A percentile compares a stretch with the other conserved stretches of the same genome.
Conservation (phyloP, 208 protist species). For the Leishmania mexicana region DNA sequence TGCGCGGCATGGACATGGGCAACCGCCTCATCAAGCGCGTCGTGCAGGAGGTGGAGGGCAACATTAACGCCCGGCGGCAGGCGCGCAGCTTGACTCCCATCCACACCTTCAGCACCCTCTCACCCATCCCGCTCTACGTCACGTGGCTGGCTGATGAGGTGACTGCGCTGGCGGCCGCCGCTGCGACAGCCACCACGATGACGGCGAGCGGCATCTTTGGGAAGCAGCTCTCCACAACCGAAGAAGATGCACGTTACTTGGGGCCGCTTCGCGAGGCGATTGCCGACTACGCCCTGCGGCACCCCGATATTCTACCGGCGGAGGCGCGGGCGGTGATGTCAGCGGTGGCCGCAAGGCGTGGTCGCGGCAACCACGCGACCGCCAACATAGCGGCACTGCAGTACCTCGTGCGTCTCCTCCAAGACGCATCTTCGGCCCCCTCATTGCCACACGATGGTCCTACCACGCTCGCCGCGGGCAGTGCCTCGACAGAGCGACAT, state of each 20-base stretch:
- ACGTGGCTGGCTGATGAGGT: constrained; percentile 68
- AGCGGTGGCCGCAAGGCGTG: neutral
- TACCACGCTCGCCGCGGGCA: neutral
- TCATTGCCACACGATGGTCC: neutral
- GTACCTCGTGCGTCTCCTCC: constrained; percentile 26
- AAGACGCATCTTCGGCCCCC: neutral
- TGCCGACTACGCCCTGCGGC: constrained; percentile 32
- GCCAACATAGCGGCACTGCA: constrained; percentile 25
- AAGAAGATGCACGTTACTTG: constrained; percentile 32
- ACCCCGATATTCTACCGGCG: constrained; percentile 13
- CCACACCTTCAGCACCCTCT: constrained; percentile 76
- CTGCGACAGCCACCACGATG: neutral
- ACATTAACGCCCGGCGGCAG: constrained; percentile 57
- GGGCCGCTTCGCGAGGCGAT: constrained; percentile 45
- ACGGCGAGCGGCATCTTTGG: constrained; percentile 41
- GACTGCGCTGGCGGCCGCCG: constrained; percentile 34
- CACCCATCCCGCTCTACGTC: constrained; percentile 81
- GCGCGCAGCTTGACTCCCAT: constrained; percentile 45
- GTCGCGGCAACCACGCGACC: neutral
- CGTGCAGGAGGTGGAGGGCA: constrained; percentile 72
- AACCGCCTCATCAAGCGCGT: constrained; percentile 90
- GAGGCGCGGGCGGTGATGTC: constrained; percentile 5
- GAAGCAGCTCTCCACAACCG: constrained; percentile 11
- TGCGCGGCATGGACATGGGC: constrained; percentile 86
- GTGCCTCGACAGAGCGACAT: neutral